Evolutionary conservation across 148 eudicot genomes (phyloP), one percentile per base, ranked within the genome.

Genomic region (Beta vulgaris): DNA sequence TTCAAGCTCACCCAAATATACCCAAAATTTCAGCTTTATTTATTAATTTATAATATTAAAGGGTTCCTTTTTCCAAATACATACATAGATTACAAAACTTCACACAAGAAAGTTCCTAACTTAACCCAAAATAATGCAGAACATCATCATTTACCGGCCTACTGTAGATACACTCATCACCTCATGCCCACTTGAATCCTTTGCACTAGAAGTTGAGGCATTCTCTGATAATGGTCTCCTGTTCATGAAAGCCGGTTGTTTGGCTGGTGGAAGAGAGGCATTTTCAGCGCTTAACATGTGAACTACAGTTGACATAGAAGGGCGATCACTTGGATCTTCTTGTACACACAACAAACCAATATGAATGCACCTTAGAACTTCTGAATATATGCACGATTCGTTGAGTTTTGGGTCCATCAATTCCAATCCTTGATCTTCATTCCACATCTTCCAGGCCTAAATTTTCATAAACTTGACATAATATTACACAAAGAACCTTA

Each of bases 401-500:
- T 37, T 46, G 7, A 79, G 60, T 37, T 59, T 16, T 73, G 62
- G 68, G 14, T 79, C 82, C 14, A 70, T 53, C 12, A 79, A 26
- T 31, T 79, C 82, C 46, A 73, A 36, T 68, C 61, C 77, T 79
- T 39, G 73, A 67, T 68, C 69, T 73, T 79, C 82, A 59, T 34
- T 73, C 82, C 77, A 79, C 57, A 79, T 42, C 36, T 34, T 79
- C 82, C 77, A 79, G 42, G 82, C 77, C 82, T 73, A 79, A 18
- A 67, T n/a, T n/a, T n/a, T n/a, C n/a, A n/a, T n/a, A n/a, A n/a
- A n/a, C n/a, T n/a, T n/a, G n/a, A n/a, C n/a, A n/a, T n/a, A n/a
- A n/a, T n/a, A n/a, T n/a, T n/a, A n/a, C n/a, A n/a, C n/a, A n/a
- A n/a, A n/a, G n/a, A n/a, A n/a, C n/a, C n/a, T n/a, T n/a, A n/a